phyloP scores from a whole-genome alignment of 2,329 filamentous ascomycete genomes.

The Xylaria sp. region DNA sequence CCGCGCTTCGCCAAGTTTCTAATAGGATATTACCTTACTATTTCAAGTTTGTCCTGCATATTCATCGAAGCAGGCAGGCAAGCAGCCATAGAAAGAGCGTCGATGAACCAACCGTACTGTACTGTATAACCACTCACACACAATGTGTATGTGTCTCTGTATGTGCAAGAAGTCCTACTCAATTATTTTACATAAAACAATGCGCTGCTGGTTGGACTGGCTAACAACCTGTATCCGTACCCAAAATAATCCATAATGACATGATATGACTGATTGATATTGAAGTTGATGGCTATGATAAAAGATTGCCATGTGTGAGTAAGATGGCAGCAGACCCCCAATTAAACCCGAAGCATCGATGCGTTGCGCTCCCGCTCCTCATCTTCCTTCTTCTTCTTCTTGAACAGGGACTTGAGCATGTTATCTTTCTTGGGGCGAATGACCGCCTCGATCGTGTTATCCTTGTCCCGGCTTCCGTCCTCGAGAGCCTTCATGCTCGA shows the following conservation, averaged over 20 bases:
- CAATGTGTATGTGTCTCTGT: not conserved
- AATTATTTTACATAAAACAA: constrained; percentile 6
- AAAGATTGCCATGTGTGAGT: not conserved
- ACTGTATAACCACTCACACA: not conserved
- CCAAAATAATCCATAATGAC: not conserved
- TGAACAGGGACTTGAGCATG: constrained; percentile 70
- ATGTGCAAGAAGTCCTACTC: constrained; percentile 12
- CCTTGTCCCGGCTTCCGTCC: constrained; percentile 52
- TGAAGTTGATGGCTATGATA: not conserved
- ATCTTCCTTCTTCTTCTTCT: constrained; percentile 62
- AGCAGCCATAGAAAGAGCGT: not conserved
- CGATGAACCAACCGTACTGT: not conserved
- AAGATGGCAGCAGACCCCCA: not conserved
- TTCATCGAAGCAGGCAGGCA: not conserved
- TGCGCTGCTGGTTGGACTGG: constrained; percentile 1
- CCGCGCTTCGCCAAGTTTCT: not conserved
- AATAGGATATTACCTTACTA: constrained; percentile 4
- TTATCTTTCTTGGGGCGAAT: constrained; percentile 61
- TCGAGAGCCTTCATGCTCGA: constrained; percentile 51
- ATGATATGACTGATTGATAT: not conserved
- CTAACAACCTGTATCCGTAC: constrained; percentile 11
- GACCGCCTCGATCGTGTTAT: constrained; percentile 53
- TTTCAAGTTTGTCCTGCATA: not conserved
- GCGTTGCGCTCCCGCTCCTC: constrained; percentile 39
- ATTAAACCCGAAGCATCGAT: constrained; percentile 20